A percentile compares a stretch with the other conserved stretches of the same genome.
Evolutionary conservation across 78 protist genomes (phyloP).

Genomic region (Salpingoeca rosetta): DNA sequence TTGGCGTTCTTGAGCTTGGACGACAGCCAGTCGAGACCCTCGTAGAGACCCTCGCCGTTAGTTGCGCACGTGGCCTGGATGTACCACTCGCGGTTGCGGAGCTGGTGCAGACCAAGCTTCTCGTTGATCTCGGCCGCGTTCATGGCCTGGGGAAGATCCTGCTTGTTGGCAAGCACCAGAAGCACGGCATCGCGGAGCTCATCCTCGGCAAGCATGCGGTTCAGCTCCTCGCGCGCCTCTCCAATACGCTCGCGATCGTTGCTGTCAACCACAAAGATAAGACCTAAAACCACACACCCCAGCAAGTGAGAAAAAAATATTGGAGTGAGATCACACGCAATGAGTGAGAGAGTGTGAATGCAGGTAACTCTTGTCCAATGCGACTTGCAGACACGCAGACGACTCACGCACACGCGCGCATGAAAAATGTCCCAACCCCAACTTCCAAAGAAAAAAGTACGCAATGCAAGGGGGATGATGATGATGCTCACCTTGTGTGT

Average conservation of each 20-base stretch:
- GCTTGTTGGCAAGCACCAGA: conserved; percentile 90
- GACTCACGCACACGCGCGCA: too few species aligned
- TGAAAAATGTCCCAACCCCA: too few species aligned
- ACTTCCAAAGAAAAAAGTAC: too few species aligned
- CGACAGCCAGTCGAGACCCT: conserved; percentile 89
- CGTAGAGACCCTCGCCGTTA: conserved; percentile 86
- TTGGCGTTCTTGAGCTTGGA: conserved; percentile 35
- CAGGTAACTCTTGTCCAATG: too few species aligned
- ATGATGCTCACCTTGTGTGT: too few species aligned
- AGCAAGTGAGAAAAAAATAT: too few species aligned
- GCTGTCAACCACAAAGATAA: conserved; percentile 82
- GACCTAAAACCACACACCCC: too few species aligned
- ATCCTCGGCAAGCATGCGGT: conserved; percentile 72
- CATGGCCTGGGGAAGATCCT: conserved; percentile 89
- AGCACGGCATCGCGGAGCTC: conserved; percentile 73
- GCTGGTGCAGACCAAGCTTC: conserved; percentile 80
- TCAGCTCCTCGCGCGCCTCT: conserved; percentile 58
- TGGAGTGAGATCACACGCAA: too few species aligned
- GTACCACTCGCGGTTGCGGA: conserved; percentile 81
- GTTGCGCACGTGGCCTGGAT: conserved; percentile 88
- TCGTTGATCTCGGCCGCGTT: conserved; percentile 86
- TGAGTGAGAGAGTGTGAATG: too few species aligned
- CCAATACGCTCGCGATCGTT: conserved; percentile 59
- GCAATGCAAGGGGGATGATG: too few species aligned
- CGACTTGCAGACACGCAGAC: too few species aligned